Base-by-base conservation (phyloP, 2,329 filamentous ascomycete genomes). In the Fusarium cyanostomum region DNA sequence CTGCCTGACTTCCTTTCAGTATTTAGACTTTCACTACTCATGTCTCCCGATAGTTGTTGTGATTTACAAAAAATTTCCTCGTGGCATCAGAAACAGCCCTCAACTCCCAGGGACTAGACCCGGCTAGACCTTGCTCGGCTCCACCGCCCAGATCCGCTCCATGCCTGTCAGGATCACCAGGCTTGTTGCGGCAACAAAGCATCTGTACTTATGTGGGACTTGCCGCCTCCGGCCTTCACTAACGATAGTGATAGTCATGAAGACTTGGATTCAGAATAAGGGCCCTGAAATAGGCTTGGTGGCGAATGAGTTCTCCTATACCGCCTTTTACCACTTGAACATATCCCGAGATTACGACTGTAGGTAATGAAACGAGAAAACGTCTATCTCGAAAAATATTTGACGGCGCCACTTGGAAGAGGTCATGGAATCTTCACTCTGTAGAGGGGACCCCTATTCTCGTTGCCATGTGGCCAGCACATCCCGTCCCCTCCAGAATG, bases 81-180 rank as follows among this genome's bases (percentile, higher is more conserved):
- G 6, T 4, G 21, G 21, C 21, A 21, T 21, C 21, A 21, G 21
- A n/a, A 26, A n/a, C 7, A 46, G n/a, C 18, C 21, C 18, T 15
- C 24, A 12, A 13, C 43, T 26, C 28, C 43, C 21, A 27, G 21
- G 43, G 33, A 27, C 30, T 45, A 44, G 38, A 45, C 44, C 34
- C 56, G 44, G 39, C 43, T 45, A 38, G 27, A 37, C 26, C 44
- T 34, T 9, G 28, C 30, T 15, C 7, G 37, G 38, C 31, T 27
- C 56, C 45, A 56, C 44, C 28, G 30, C 35, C 49, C 45, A 13
- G 33, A 51, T 60, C 26, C 28, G 41, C 16, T 35, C 26, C 43
- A 26, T 18, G 21, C 15, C n/a, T n/a, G 45, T 24, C 44, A 16
- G 56, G 34, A 61, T 43, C 43, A 42, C n/a, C n/a, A n/a, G n/a